Percentiles rank a stretch among this genome's conserved stretches.
phyloP scores from a whole-genome alignment of 2,329 filamentous ascomycete genomes.

The Sarocladiaceae sp. region DNA sequence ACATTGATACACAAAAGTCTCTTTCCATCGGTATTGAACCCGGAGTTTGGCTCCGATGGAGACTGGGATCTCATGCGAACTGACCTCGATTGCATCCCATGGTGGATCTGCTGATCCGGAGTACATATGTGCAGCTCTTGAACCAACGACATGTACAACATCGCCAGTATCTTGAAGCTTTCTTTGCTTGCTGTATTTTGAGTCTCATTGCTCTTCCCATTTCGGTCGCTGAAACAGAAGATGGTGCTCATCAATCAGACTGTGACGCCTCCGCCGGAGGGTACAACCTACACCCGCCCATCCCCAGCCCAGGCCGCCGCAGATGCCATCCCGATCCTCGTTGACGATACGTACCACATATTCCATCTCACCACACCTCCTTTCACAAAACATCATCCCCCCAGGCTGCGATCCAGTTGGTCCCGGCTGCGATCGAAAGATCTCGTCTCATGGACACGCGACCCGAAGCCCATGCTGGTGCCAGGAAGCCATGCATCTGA shows the following conservation, averaged over 20 bases:
- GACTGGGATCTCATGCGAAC: too few relatives aligned
- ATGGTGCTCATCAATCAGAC: not conserved
- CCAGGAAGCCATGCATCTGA: constrained; percentile 16
- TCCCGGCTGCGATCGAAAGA: constrained; percentile 23
- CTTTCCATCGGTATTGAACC: too few relatives aligned
- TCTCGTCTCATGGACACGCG: constrained; percentile 24
- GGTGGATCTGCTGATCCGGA: too few relatives aligned
- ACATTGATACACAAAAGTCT: too few relatives aligned
- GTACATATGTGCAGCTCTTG: too few relatives aligned
- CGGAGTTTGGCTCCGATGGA: too few relatives aligned
- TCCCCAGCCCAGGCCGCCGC: constrained; percentile 24
- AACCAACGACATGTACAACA: too few relatives aligned
- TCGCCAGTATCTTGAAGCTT: not conserved
- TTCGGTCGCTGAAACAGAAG: not conserved
- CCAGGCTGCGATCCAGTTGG: constrained; percentile 25
- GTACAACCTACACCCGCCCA: constrained; percentile 20
- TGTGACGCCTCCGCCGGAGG: constrained; percentile 19
- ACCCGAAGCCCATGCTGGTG: constrained; percentile 17
- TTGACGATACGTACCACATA: constrained; percentile 29
- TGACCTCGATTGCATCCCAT: too few relatives aligned
- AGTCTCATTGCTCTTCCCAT: not conserved
- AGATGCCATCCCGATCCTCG: constrained; percentile 28
- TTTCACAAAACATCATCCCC: constrained; percentile 25
- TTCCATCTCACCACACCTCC: constrained; percentile 28
- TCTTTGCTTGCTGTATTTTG: not conserved